Conservation (phyloP, 495 filamentous ascomycete genomes). For the Gamarada debralockiae region DNA sequence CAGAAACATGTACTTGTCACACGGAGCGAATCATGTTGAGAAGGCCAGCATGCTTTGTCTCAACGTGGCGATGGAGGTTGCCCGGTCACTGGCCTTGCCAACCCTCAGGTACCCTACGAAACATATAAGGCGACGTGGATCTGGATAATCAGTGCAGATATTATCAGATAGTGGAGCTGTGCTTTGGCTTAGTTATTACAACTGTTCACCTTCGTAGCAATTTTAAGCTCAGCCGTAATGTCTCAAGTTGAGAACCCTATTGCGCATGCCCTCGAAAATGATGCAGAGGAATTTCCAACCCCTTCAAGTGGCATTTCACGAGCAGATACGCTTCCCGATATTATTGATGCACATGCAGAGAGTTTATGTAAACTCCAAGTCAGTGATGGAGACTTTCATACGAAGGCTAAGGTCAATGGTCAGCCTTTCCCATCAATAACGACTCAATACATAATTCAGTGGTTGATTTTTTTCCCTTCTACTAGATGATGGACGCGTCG, state of each 20-base stretch:
- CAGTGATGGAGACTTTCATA: background rate
- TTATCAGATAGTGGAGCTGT: too few species aligned
- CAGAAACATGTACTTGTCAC: too few species aligned
- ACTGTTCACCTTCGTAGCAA: too few species aligned
- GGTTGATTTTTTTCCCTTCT: background rate
- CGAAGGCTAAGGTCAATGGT: background rate
- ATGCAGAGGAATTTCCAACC: background rate
- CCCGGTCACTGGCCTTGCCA: too few species aligned
- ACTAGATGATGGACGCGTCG: background rate
- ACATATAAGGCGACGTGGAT: too few species aligned
- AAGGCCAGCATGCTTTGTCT: too few species aligned
- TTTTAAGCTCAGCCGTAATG: background rate
- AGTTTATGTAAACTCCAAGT: background rate
- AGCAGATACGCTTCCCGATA: background rate
- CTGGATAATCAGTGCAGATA: too few species aligned
- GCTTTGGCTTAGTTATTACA: too few species aligned
- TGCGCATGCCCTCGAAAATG: background rate
- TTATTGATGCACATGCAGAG: background rate
- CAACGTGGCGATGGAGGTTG: too few species aligned
- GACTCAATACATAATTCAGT: background rate
- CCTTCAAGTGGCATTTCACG: background rate
- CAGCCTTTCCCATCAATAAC: background rate
- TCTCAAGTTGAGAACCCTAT: background rate
- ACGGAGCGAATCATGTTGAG: too few species aligned
- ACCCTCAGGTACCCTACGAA: too few species aligned